Base-by-base conservation (phyloP, 495 filamentous ascomycete species). In the Entonaema liquescens region DNA sequence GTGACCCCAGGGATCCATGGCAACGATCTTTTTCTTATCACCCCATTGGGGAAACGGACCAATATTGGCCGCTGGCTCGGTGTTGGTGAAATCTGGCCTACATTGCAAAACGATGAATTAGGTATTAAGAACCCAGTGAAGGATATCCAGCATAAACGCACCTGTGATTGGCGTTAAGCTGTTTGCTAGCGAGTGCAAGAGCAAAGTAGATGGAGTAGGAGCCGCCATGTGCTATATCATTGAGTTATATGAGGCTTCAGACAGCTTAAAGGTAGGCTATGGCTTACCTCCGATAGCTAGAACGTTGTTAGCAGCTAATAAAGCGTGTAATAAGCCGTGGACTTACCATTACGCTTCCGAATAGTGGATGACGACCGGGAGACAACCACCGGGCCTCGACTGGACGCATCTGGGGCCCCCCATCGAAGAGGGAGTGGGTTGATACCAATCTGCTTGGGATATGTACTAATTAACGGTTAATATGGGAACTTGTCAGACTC, bases 161-260 rank as follows among this genome's bases (percentile, higher is more conserved):
- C 80, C 87, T 91, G 81, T 98, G 94, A 70, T 97, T 88, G 19
- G 87, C 82, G 57, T 91, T 88, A 56, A 99, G 88, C 73, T 98
- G 90, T 69, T 94, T 94, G 71, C 92, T 93, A 23, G 95, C 95
- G 67, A 99, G 87, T 40, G 95, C 95, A 50, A 99, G 85, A 25
- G 95, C 95, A 77, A 97, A 93, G 80, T 99, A 99, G 74, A 98
- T 93, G 72, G 92, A 93, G 74, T 99, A 99, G n/a, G 94, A 97
- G 44, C 95, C 95, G 47, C 95, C 95, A 75, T 99, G 95, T 60
- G 95, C 95, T 84, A 56, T 53, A 40, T 64, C 19, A 67, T 19
- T 56, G 5, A 61, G 71, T 70, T 62, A 65, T 28, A 52, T 26
- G n/a, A n/a, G 19, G 9, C 36, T 38, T 47, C 57, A 5, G 38